Evolutionary conservation across 1,139 yeast species (phyloP).

Genomic region (Suhomyces atakaporum): DNA sequence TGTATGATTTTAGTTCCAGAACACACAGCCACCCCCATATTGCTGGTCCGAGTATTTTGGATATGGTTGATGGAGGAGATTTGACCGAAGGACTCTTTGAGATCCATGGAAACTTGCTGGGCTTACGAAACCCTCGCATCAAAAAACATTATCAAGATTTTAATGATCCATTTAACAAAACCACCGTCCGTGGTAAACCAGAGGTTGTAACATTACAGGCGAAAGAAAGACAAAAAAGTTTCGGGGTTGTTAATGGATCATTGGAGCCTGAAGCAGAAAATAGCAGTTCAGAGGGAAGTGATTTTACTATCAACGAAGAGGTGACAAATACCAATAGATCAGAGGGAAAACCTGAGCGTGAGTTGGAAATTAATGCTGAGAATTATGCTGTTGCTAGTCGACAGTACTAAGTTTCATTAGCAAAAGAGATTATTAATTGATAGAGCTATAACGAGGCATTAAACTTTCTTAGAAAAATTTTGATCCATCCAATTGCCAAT

Average conservation of each 20-base stretch:
- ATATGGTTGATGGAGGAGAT: slow-evolving; percentile 32
- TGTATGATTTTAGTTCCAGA: slow-evolving; percentile 26
- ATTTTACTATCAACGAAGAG: slow-evolving; percentile 10
- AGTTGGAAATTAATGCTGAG: neutral
- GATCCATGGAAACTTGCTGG: slow-evolving; percentile 27
- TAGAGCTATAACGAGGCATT: too few species aligned
- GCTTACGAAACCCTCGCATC: slow-evolving; percentile 39
- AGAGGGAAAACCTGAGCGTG: neutral
- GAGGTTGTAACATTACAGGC: slow-evolving; percentile 1
- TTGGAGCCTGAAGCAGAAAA: slow-evolving; percentile 7
- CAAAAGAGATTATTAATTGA: too few species aligned
- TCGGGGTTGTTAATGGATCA: slow-evolving; percentile 24
- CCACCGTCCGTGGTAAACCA: neutral
- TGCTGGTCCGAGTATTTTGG: slow-evolving; percentile 23
- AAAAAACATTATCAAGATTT: slow-evolving; percentile 34
- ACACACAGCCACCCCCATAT: slow-evolving; percentile 21
- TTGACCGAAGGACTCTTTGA: slow-evolving; percentile 25
- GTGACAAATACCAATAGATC: slow-evolving; percentile 4
- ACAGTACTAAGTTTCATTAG: neutral
- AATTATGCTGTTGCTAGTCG: neutral
- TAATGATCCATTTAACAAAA: slow-evolving; percentile 15
- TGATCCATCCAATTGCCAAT: too few species aligned
- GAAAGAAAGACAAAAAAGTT: slow-evolving; percentile 26
- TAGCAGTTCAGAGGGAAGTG: slow-evolving; percentile 12
- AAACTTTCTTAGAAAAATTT: too few species aligned